Percentiles rank a stretch among this genome's conserved stretches.
Conservation (phyloP, 2,329 filamentous ascomycete species). For the Fusarium lyarnte region DNA sequence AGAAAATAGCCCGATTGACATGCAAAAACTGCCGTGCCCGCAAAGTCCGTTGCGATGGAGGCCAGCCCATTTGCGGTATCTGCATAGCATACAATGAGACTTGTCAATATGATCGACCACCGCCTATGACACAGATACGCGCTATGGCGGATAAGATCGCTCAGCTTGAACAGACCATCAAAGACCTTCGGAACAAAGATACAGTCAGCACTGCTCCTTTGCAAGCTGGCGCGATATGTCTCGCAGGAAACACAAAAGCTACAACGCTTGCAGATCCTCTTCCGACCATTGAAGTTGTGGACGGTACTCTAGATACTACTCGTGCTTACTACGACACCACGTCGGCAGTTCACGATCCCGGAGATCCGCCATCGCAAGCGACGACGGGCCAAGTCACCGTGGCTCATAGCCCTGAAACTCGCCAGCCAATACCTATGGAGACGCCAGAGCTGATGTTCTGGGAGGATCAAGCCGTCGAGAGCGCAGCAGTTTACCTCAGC, state of each 20-base stretch:
- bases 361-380: neutral
- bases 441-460: neutral
- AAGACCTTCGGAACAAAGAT: neutral
- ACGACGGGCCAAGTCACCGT: neutral
- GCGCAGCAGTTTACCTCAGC: neutral
- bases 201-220: accelerated
- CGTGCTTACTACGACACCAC: neutral
- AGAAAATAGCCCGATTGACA: neutral
- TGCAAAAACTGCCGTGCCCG: neutral
- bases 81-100: neutral
- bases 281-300: neutral
- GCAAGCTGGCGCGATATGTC: accelerated
- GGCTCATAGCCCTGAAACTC: neutral
- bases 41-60: neutral
- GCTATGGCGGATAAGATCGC: conserved; percentile 4
- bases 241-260: accelerated
- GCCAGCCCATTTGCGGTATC: neutral
- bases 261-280: accelerated
- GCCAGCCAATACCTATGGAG: neutral
- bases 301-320: neutral
- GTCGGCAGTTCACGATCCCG: neutral
- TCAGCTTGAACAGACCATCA: neutral
- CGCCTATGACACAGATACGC: neutral
- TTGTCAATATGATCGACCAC: neutral
- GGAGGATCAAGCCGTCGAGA: neutral